phyloP scores from a whole-genome alignment of 345 rosid species.

The Heritiera littoralis region DNA sequence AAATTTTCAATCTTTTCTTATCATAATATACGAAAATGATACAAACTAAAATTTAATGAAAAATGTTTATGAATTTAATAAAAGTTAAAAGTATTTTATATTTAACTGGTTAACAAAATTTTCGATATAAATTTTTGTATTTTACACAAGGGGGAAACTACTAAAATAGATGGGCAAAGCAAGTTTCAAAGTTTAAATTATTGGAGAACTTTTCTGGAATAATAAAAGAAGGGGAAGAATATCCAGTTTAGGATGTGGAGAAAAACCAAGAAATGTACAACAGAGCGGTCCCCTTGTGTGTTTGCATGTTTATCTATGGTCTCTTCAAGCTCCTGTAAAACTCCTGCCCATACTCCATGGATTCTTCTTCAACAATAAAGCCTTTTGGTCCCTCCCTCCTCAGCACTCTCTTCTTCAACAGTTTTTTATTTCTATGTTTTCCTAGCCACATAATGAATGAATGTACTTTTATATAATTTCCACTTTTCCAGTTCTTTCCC shows the following conservation, averaged over 20 bases:
- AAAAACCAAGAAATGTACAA: slow-evolving; percentile 24
- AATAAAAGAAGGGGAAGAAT: slow-evolving; percentile 21
- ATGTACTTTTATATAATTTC: too few species aligned
- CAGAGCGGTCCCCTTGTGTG: slow-evolving; percentile 32
- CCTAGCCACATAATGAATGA: background rate
- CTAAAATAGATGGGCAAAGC: background rate
- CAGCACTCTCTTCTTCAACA: background rate
- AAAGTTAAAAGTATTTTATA: too few species aligned
- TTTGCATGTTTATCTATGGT: slow-evolving; percentile 23
- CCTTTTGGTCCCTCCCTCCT: slow-evolving; percentile 15
- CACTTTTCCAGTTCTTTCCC: background rate
- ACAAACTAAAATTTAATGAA: too few species aligned
- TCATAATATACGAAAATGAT: too few species aligned
- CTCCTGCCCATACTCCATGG: slow-evolving; percentile 22
- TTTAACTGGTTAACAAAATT: too few species aligned
- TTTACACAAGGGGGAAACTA: too few species aligned
- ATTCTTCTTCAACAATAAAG: slow-evolving; percentile 8
- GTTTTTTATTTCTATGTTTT: background rate
- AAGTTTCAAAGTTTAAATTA: background rate
- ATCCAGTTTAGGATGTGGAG: slow-evolving; percentile 28
- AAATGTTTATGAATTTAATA: too few species aligned
- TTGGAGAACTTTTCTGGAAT: slow-evolving; percentile 18
- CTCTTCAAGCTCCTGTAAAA: slow-evolving; percentile 7
- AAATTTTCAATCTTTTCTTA: too few species aligned
- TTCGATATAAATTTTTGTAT: too few species aligned